Conservation (phyloP, 345 rosid species). For the Trapa incisa region DNA sequence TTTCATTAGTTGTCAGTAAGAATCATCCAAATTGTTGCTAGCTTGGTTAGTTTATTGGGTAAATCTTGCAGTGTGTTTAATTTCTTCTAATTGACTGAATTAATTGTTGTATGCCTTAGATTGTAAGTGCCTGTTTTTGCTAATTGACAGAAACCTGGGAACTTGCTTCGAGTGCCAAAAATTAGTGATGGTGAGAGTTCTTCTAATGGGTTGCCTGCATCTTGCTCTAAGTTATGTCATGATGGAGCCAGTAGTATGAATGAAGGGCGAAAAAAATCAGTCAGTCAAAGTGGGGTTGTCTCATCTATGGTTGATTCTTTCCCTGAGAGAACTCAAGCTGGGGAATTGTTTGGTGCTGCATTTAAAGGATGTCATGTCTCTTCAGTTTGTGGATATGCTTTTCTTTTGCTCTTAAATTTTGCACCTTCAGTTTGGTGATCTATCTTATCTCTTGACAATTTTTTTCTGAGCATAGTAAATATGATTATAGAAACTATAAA, state of each 20-base stretch:
- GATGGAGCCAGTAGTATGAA: constrained; percentile 19
- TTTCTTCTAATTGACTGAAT: no score
- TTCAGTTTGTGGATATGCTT: constrained; percentile 30
- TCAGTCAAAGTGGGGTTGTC: constrained; percentile 39
- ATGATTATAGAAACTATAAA: neutral
- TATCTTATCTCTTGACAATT: neutral
- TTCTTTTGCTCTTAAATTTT: constrained; percentile 4
- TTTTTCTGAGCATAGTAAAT: neutral
- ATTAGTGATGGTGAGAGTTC: constrained; percentile 49
- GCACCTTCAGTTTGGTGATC: neutral
- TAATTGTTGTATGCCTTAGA: no score
- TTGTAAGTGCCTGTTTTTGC: neutral
- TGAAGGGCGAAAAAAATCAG: constrained; percentile 45
- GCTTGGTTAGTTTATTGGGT: neutral
- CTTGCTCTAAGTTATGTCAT: constrained; percentile 50
- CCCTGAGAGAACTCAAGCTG: constrained; percentile 62
- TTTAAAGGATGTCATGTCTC: constrained; percentile 41
- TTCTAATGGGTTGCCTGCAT: constrained; percentile 50
- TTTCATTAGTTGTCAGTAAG: neutral
- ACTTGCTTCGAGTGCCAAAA: constrained; percentile 32
- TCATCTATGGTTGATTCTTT: constrained; percentile 28
- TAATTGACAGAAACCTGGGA: constrained; percentile 62
- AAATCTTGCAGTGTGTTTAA: neutral
- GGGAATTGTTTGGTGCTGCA: constrained; percentile 53
- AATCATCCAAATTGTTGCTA: neutral